phyloP scores from a whole-genome alignment of 148 eudicot species.

The Salicornia ramosissima region DNA sequence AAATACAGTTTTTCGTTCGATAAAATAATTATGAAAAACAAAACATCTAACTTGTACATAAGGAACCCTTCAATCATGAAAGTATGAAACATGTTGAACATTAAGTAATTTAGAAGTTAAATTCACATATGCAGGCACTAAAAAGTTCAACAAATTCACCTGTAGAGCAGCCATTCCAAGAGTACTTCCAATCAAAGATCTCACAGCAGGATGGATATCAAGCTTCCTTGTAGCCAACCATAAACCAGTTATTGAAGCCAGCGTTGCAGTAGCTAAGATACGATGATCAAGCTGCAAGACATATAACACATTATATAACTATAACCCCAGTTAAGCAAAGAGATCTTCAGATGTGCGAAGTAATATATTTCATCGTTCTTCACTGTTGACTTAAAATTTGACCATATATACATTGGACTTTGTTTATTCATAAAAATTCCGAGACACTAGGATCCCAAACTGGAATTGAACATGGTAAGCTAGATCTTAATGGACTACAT shows the following conservation, averaged over 20 bases:
- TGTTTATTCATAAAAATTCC: not conserved
- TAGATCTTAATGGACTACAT: not conserved
- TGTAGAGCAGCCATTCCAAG: slow-evolving; percentile 92
- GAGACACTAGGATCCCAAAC: not conserved
- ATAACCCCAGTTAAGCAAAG: not conserved
- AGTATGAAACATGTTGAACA: too few relatives aligned
- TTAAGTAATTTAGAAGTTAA: too few relatives aligned
- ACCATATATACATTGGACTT: not conserved
- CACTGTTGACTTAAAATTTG: not conserved
- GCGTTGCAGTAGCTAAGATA: slow-evolving; percentile 77
- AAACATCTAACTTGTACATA: not conserved
- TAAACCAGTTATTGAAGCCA: slow-evolving; percentile 59
- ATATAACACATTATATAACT: not conserved
- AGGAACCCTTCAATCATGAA: not conserved
- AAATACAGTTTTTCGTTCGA: not conserved
- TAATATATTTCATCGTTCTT: not conserved
- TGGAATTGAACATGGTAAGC: not conserved
- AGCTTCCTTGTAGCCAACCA: slow-evolving; percentile 83
- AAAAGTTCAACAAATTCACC: slow-evolving; percentile 33
- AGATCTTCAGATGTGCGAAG: too few relatives aligned
- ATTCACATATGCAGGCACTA: not conserved
- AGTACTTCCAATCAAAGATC: slow-evolving; percentile 66
- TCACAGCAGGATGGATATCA: slow-evolving; percentile 86
- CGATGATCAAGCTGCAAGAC: slow-evolving; percentile 85
- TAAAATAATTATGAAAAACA: not conserved